phyloP scores from a whole-genome alignment of 192 early-diverging fungal genomes.

The Chytriomyces hyalinus region DNA sequence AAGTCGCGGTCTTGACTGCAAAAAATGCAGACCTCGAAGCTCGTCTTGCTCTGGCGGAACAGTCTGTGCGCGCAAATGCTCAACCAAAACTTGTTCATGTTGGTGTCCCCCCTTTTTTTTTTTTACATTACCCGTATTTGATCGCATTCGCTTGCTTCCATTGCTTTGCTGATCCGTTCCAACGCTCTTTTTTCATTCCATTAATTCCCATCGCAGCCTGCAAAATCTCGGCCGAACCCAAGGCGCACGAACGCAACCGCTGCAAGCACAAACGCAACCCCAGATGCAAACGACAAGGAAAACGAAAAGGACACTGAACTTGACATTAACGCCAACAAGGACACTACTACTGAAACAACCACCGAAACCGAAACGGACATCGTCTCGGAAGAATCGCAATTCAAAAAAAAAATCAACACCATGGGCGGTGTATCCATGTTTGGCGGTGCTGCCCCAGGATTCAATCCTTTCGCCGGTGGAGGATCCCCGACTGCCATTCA shows the following conservation, averaged over 20 bases:
- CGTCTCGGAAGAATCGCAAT: not conserved
- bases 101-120: not conserved
- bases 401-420: slow-evolving; percentile 29
- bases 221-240: not conserved
- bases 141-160: not conserved
- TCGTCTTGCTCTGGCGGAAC: not conserved
- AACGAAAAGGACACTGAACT: not conserved
- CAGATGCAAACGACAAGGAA: not conserved
- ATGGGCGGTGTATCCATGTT: slow-evolving; percentile 37
- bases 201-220: not conserved
- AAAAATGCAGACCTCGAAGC: slow-evolving; percentile 17
- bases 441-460: slow-evolving; percentile 25
- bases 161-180: not conserved
- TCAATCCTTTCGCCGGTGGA: slow-evolving; percentile 37
- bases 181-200: not conserved
- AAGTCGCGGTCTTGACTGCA: slow-evolving; percentile 12
- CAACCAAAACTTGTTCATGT: slow-evolving; percentile 18
- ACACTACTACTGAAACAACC: not conserved
- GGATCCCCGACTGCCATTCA: slow-evolving; percentile 3
- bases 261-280: not conserved
- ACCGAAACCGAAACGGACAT: not conserved
- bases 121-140: not conserved
- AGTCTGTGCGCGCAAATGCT: not conserved
- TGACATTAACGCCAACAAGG: not conserved
- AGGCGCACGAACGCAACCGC: not conserved